Conservation (phyloP, 176 grass and related monocot genomes). For the Pontederia paniculata region DNA sequence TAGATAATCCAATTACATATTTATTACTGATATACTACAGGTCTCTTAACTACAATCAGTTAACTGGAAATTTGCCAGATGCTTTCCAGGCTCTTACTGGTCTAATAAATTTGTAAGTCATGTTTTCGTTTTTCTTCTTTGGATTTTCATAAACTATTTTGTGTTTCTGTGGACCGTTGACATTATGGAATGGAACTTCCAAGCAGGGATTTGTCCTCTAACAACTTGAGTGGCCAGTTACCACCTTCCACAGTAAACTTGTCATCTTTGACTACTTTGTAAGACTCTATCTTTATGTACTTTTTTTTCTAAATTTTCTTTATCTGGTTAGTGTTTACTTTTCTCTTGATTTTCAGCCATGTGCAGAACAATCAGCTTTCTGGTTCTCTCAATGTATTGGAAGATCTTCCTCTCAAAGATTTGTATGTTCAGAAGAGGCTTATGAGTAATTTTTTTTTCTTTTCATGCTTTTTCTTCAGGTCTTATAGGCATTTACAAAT, state of each 20-base stretch:
- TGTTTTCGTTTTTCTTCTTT: constrained; percentile 3
- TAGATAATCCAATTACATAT: constrained; percentile 5
- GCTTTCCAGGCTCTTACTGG: constrained; percentile 48
- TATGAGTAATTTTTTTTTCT: neutral
- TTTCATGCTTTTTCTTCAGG: no score
- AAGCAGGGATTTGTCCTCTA: constrained; percentile 80
- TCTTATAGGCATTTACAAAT: no score
- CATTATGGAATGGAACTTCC: constrained; percentile 20
- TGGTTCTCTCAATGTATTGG: constrained; percentile 66
- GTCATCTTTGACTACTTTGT: constrained; percentile 79
- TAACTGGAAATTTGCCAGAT: constrained; percentile 77
- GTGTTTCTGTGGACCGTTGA: constrained; percentile 4
- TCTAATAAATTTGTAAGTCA: constrained; percentile 73
- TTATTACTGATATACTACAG: constrained; percentile 33
- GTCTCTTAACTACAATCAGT: constrained; percentile 67
- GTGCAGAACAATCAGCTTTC: constrained; percentile 84
- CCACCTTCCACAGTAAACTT: constrained; percentile 72
- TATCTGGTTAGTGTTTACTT: neutral
- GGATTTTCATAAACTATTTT: constrained; percentile 1
- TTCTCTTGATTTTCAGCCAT: constrained; percentile 36
- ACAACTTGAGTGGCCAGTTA: constrained; percentile 75
- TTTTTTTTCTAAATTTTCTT: constrained; percentile 2
- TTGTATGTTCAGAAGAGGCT: constrained; percentile 39
- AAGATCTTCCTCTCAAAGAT: constrained; percentile 84
- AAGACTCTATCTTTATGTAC: constrained; percentile 24